Evolutionary conservation across 2,329 filamentous ascomycete species (phyloP), one percentile per base, ranked within the genome.

Genomic region (Aspergillus hortae): DNA sequence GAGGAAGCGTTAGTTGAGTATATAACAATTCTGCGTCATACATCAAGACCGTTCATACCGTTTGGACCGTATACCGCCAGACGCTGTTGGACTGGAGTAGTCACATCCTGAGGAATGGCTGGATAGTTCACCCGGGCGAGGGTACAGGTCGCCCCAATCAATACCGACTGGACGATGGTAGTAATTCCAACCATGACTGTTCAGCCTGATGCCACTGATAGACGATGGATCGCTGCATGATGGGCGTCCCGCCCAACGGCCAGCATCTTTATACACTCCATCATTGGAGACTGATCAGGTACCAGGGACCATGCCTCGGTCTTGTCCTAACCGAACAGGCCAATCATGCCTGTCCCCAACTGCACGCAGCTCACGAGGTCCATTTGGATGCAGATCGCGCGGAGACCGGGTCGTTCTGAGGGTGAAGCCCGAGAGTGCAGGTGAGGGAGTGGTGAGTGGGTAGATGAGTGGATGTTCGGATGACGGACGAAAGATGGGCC

Each of bases 71-170:
- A 76, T 10, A 82, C 69, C 15, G 79, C 75, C 48, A 82, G 67
- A 4, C 80, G 77, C 60, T 82, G 79, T 62, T 82, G 80, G 15
- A 76, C 71, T 3, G 80, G 80, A 1, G 80, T 83, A 2, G 79
- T 77, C 65, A 75, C 54, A 56, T 83, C 80, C 1, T 58, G 40
- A 1, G 80, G 80, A 33, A 75, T 75, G 6, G 72, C 45, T 6
- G 79, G 79, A 56, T 74, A 78, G 48, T 68, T 73, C 4, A 66
- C 70, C 17, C 47, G 53, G 14, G 63, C 67, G 2, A 60, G 41
- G 19, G 55, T 63, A 44, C 61, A 46, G 19, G 38, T 42, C 10
- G 38, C 38, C 19, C 38, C 38, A 6, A 42, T 14, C 14, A 42
- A 17, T 9, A 42, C 6, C n/a, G 17, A 21, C 15, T 17, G 15